phyloP scores from a whole-genome alignment of 2,329 filamentous ascomycete species.

The Chaetomium globosum region DNA sequence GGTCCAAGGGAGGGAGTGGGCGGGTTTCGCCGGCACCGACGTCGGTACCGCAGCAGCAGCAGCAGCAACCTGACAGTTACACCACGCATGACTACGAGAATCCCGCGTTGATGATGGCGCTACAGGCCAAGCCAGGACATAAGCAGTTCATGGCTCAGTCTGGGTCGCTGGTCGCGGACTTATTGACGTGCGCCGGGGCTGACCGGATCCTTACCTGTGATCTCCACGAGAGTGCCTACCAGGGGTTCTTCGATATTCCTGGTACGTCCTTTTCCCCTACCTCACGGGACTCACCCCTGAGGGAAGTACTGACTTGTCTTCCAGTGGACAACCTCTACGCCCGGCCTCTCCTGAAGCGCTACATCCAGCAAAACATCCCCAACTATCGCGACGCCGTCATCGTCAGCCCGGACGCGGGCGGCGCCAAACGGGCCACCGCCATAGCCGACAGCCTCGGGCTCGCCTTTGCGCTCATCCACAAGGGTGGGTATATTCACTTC shows the following conservation, averaged over 20 bases:
- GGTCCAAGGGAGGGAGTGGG: slow-evolving; percentile 6
- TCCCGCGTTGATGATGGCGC: slow-evolving; percentile 57
- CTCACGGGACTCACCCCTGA: not conserved
- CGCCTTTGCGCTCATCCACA: slow-evolving; percentile 97
- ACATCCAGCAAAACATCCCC: slow-evolving; percentile 78
- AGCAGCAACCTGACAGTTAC: slow-evolving; percentile 41
- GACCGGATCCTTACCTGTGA: slow-evolving; percentile 61
- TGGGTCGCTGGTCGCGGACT: slow-evolving; percentile 88
- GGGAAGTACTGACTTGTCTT: not conserved
- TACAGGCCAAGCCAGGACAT: slow-evolving; percentile 86
- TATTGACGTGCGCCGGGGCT: slow-evolving; percentile 91
- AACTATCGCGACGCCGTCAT: slow-evolving; percentile 86
- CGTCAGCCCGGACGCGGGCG: slow-evolving; percentile 93
- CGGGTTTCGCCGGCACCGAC: slow-evolving; percentile 10
- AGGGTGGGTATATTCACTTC: slow-evolving; percentile 58
- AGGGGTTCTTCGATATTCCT: slow-evolving; percentile 54
- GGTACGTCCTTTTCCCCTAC: slow-evolving; percentile 20
- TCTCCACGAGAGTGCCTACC: slow-evolving; percentile 88
- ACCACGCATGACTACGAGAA: slow-evolving; percentile 69
- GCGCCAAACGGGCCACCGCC: slow-evolving; percentile 91
- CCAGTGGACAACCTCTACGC: slow-evolving; percentile 92
- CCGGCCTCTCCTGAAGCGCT: slow-evolving; percentile 69
- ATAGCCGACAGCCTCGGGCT: slow-evolving; percentile 95
- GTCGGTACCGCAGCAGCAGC: slow-evolving; percentile 1
- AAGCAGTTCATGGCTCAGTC: slow-evolving; percentile 98